These are phyloP conservation scores for Pythium plurisporium DNA, from an alignment of 352 stramenopile genomes.

Conservation along the genomic window DNA sequence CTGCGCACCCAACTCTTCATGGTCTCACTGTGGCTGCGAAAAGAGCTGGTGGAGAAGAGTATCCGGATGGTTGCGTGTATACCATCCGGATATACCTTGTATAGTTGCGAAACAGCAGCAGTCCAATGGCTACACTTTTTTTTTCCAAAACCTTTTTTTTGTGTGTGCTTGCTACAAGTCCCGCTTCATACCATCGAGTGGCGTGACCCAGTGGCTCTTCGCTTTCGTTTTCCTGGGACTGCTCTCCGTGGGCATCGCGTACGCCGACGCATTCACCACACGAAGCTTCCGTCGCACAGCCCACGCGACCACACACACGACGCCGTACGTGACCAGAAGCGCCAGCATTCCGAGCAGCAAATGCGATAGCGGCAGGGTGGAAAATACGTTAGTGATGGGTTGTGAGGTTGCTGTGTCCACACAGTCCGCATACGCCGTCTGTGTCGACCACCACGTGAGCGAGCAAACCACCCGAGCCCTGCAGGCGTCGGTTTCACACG, in stretches of 20 bases:
- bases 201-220: background rate
- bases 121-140: constrained; percentile 4
- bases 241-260: background rate
- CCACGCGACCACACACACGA: background rate
- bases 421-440: background rate
- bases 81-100: constrained; percentile 15
- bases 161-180: background rate
- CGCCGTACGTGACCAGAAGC: background rate
- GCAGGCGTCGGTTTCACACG: constrained; percentile 47
- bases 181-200: background rate
- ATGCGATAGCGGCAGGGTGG: background rate
- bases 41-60: background rate
- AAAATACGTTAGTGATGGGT: background rate
- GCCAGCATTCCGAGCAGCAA: background rate
- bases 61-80: constrained; percentile 11
- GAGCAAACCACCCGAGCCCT: constrained; percentile 60
- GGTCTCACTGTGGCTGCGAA: no score
- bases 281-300: background rate
- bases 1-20: constrained; percentile 83
- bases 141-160: background rate
- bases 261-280: background rate
- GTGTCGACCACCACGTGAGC: constrained; percentile 58
- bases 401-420: background rate
- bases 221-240: background rate
- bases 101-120: no score